These are phyloP conservation scores for Fistulinella staudtii DNA, from an alignment of 1,284 basidiomycete species.

Conservation along the genomic window DNA sequence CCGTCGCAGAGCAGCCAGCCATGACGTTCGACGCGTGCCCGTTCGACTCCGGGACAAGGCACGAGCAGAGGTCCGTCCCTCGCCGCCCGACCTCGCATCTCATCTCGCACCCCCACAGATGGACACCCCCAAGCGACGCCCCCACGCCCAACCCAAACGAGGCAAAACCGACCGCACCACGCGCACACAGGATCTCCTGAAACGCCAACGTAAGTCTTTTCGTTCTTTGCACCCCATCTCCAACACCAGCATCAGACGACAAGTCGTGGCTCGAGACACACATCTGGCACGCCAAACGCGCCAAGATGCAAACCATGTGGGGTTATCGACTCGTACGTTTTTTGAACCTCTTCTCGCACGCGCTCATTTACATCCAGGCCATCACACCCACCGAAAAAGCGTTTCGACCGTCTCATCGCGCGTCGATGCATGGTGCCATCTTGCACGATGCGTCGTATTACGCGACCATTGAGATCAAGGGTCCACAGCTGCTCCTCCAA, in stretches of 20 bases:
- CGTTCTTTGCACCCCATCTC: too few relatives aligned
- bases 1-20: slow-evolving; percentile 86
- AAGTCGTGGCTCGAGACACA: slow-evolving; percentile 93
- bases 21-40: slow-evolving; percentile 89
- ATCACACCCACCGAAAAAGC: slow-evolving; percentile 85
- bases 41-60: slow-evolving; percentile 75
- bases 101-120: too few relatives aligned
- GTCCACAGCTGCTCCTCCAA: slow-evolving; percentile 53
- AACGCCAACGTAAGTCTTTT: slow-evolving; percentile 58
- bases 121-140: slow-evolving; percentile 65
- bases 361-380: slow-evolving; percentile 41
- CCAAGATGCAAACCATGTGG: slow-evolving; percentile 90
- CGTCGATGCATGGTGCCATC: slow-evolving; percentile 77
- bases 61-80: slow-evolving; percentile 62
- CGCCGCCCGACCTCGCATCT: too few relatives aligned
- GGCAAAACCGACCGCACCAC: slow-evolving; percentile 52
- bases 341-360: not conserved
- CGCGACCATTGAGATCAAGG: slow-evolving; percentile 69
- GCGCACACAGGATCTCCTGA: slow-evolving; percentile 53
- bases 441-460: slow-evolving; percentile 87
- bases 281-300: slow-evolving; percentile 91
- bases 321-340: slow-evolving; percentile 73
- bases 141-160: slow-evolving; percentile 47
- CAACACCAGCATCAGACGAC: too few relatives aligned
- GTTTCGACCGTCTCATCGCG: slow-evolving; percentile 84